Conservation (phyloP, 306 rosid genomes). For the Amphicarpaea edgeworthii region DNA sequence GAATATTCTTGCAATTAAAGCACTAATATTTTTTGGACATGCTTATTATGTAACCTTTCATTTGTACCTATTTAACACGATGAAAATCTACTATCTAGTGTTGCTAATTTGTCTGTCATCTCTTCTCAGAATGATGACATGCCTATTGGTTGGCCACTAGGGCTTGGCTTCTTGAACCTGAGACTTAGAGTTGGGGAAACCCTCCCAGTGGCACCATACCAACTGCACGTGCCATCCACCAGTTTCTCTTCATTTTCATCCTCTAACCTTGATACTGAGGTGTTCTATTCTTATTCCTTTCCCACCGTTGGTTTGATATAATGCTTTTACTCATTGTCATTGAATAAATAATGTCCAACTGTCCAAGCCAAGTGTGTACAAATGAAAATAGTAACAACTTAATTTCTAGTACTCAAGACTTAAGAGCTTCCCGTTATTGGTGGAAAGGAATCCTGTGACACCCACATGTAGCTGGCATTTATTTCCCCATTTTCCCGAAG, state of each 20-base stretch:
- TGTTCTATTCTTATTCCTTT: constrained; percentile 39
- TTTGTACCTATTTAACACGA: neutral
- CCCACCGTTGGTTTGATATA: neutral
- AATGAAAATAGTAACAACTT: neutral
- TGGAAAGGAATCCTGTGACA: constrained; percentile 24
- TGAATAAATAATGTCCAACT: neutral
- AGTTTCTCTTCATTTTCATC: constrained; percentile 87
- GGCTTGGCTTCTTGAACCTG: constrained; percentile 65
- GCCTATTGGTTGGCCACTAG: constrained; percentile 85
- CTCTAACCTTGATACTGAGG: constrained; percentile 90
- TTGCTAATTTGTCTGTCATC: neutral
- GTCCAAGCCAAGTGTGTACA: neutral
- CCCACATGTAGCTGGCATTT: neutral
- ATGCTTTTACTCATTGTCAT: constrained; percentile 14
- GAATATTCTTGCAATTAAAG: neutral
- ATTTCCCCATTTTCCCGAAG: neutral
- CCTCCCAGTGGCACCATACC: constrained; percentile 44
- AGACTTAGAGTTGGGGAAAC: constrained; percentile 66
- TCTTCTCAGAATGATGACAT: constrained; percentile 59
- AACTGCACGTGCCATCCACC: constrained; percentile 55
- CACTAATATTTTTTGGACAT: neutral
- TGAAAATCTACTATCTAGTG: constrained; percentile 21
- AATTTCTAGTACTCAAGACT: neutral
- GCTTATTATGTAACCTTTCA: neutral
- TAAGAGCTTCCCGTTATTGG: neutral